Base-by-base conservation (phyloP, 2,329 filamentous ascomycete genomes). In the Aspergillus transmontanensis region DNA sequence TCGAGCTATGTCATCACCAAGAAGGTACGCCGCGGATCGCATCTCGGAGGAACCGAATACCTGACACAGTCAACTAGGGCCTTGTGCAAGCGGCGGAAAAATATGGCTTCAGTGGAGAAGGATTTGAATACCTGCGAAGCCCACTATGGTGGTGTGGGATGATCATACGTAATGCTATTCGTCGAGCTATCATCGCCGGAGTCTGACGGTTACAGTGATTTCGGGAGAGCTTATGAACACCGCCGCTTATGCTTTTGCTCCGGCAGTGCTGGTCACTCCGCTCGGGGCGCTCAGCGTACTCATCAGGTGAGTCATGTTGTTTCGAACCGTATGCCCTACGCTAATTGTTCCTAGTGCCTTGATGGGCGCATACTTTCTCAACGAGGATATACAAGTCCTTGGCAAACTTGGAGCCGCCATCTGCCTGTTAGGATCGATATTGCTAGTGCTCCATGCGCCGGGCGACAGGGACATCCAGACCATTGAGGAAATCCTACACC, bases 251-350 rank as follows among this genome's bases (percentile, higher is more conserved):
- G 95, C 95, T 9, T 99, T 98, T 80, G 95, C 95, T 69, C 95
- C 95, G 43, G 96, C 95, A n/a, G 99, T 99, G 79, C 86, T 99
- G 60, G 95, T 99, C 48, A 99, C 95, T 6, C 95, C 95, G 30
- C 84, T 99, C 28, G 95, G 95, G 65, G 95, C 95, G 61, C 85
- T 99, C 66, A 95, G 92, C 75, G 96, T 99, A 62, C 84, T 99
- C 68, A 97, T 99, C 73, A 95, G 87, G 84, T 86, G 74, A 65
- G 83, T 9, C 6, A 19, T 70, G 57, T 57, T 34, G 34, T 19
- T 57, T 28, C 34, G 0, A 14, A 21, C 30, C 56, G 21, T 32
- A 36, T 55, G 36, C 30, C 50, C 34, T 41, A 23, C 64, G 51
- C 64, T 7, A 36, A 48, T 63, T 36, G 5, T 30, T 9, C 39